phyloP scores from a whole-genome alignment of 768 basidiomycete genomes.

The Lactarius sanguifluus region DNA sequence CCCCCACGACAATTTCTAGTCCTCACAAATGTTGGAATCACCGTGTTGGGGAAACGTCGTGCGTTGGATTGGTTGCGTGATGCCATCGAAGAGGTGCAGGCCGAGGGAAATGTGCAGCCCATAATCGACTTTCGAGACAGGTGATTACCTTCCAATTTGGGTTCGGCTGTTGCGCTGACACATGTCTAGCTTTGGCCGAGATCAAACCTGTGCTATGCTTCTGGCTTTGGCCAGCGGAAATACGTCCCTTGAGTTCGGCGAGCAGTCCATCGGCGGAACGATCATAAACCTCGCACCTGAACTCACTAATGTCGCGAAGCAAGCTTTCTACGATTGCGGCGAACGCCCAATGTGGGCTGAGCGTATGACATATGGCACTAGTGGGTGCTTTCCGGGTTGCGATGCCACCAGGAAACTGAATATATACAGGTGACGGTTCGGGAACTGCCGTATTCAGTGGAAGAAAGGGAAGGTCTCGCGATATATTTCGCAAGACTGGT shows the following conservation, averaged over 20 bases:
- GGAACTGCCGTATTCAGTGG: conserved; percentile 83
- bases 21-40: conserved; percentile 82
- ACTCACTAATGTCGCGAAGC: conserved; percentile 70
- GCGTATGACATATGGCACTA: conserved; percentile 70
- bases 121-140: conserved; percentile 81
- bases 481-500: conserved; percentile 85
- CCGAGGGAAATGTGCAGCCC: conserved; percentile 72
- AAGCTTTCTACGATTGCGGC: conserved; percentile 83
- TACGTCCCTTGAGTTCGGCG: conserved; percentile 66
- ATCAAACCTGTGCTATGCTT: conserved; percentile 91
- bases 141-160: conserved; percentile 34
- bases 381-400: conserved; percentile 39
- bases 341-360: conserved; percentile 83
- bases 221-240: conserved; percentile 84
- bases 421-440: conserved; percentile 36
- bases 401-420: background rate
- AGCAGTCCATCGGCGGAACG: conserved; percentile 45
- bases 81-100: conserved; percentile 78
- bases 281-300: conserved; percentile 59
- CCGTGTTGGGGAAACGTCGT: conserved; percentile 75
- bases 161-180: conserved; percentile 22
- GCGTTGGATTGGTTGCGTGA: conserved; percentile 83
- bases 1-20: conserved; percentile 79
- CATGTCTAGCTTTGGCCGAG: conserved; percentile 73
- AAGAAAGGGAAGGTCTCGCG: conserved; percentile 80